phyloP scores from a whole-genome alignment of 148 eudicot genomes.

The Fagopyrum esculentum region DNA sequence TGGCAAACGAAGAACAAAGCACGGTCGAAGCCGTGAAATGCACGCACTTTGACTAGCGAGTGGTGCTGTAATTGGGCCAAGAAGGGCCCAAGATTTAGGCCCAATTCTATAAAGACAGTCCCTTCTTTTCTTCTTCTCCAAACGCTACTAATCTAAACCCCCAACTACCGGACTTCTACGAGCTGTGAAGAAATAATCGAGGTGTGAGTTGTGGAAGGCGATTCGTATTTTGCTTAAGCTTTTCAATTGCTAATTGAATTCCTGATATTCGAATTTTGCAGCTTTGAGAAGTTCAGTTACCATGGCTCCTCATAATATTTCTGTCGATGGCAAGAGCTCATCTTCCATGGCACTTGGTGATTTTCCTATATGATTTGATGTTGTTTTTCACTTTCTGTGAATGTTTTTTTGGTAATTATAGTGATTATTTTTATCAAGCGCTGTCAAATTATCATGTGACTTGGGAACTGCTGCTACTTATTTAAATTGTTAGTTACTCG shows the following conservation, averaged over 20 bases:
- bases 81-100: not conserved
- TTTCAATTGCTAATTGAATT: not conserved
- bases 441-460: not conserved
- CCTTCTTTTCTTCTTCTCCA: not conserved
- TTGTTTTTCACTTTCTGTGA: not conserved
- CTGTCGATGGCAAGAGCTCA: slow-evolving; percentile 37
- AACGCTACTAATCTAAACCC: not conserved
- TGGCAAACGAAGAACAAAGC: not conserved
- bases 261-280: not conserved
- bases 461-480: not conserved
- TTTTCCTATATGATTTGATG: not conserved
- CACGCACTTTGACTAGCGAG: not conserved
- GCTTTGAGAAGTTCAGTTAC: not conserved
- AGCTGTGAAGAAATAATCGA: not conserved
- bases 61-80: not conserved
- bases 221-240: not conserved
- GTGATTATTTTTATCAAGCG: not conserved
- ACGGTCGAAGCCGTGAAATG: not conserved
- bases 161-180: not conserved
- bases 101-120: not conserved
- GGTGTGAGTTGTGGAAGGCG: not conserved
- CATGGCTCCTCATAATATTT: slow-evolving; percentile 50
- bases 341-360: slow-evolving; percentile 34
- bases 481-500: not conserved
- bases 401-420: not conserved